Percentiles rank a stretch among this genome's conserved stretches.
phyloP scores from a whole-genome alignment of 495 filamentous ascomycete genomes.

The Podospora didyma region DNA sequence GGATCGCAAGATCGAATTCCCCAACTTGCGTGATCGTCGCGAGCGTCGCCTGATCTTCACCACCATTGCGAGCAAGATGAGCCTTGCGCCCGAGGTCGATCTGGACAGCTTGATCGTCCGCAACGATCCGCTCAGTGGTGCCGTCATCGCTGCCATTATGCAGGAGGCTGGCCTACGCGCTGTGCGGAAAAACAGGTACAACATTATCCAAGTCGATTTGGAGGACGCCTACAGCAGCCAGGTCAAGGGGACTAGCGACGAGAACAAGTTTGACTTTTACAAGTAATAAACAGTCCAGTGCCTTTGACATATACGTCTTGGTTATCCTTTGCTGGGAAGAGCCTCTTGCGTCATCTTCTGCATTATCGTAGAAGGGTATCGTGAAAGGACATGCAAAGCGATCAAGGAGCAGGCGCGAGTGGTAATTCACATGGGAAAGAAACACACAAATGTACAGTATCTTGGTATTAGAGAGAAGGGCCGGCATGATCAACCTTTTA shows the following conservation, averaged over 20 bases:
- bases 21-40: constrained; percentile 80
- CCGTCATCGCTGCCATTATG: constrained; percentile 98
- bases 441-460: neutral
- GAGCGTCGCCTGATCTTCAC: constrained; percentile 94
- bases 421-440: neutral
- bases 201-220: constrained; percentile 93
- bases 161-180: constrained; percentile 94
- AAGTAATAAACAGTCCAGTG: constrained; percentile 34
- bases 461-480: neutral
- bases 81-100: constrained; percentile 90
- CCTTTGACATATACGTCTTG: too few relatives aligned
- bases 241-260: constrained; percentile 83
- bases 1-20: constrained; percentile 98
- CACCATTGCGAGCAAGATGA: constrained; percentile 96
- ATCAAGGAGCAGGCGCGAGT: neutral
- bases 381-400: neutral
- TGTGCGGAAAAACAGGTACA: constrained; percentile 96
- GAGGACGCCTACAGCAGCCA: constrained; percentile 95
- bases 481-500: neutral
- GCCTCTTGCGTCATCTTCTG: neutral
- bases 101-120: constrained; percentile 91
- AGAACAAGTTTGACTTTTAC: constrained; percentile 74
- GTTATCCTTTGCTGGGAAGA: too few relatives aligned
- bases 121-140: constrained; percentile 91
- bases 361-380: neutral